phyloP scores from a whole-genome alignment of 148 eudicot genomes.

The Linanthus parryae region DNA sequence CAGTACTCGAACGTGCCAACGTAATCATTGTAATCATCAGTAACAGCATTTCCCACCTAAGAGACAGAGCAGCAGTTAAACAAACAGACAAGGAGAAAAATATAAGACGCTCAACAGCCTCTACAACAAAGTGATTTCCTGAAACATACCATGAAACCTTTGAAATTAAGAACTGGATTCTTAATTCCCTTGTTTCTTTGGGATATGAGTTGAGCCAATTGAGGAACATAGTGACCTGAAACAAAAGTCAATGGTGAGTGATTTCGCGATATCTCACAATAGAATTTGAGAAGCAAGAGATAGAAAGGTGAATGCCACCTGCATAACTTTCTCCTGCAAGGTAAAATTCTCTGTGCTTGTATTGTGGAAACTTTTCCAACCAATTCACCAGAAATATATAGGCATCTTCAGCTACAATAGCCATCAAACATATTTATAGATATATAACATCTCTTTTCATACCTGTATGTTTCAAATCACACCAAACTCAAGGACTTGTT shows the following conservation, averaged over 20 bases:
- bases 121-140: neutral
- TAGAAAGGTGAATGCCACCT: slow-evolving; percentile 17
- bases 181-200: slow-evolving; percentile 58
- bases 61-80: neutral
- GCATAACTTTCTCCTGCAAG: slow-evolving; percentile 60
- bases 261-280: neutral
- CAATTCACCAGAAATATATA: slow-evolving; percentile 44
- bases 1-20: slow-evolving; percentile 89
- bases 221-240: slow-evolving; percentile 92
- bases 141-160: slow-evolving; percentile 70
- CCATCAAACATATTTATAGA: slow-evolving; percentile 3
- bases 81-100: neutral
- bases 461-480: neutral
- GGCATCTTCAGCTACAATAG: slow-evolving; percentile 48
- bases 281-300: neutral
- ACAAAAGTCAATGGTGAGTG: slow-evolving; percentile 6
- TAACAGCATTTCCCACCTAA: slow-evolving; percentile 89
- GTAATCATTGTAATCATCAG: slow-evolving; percentile 73
- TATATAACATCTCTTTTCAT: neutral
- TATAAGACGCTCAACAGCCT: neutral
- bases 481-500: neutral
- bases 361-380: slow-evolving; percentile 61
- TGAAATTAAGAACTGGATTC: slow-evolving; percentile 72
- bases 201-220: slow-evolving; percentile 64
- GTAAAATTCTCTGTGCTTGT: slow-evolving; percentile 38